Evolutionary conservation across 805 yeast species (phyloP), one percentile per base, ranked within the genome.

Genomic region (Vanderwaltozyma verrucispora): DNA sequence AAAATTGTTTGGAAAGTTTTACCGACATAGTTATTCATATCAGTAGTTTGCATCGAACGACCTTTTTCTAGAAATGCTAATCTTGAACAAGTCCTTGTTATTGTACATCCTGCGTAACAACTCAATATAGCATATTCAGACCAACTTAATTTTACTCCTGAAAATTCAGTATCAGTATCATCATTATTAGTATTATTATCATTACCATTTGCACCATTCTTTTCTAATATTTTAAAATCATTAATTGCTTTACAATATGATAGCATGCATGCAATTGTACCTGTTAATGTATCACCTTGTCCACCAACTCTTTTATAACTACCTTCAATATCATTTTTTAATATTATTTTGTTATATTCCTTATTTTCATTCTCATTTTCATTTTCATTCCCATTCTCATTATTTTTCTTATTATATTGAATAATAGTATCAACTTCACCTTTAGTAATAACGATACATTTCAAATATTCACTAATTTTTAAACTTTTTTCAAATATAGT

Each of bases 211-310:
- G 3, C 54, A 8, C 56, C 49, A 17, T 62, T 51, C 1, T 62
- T 53, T 15, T 63, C 70, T 1, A 69, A 79, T 50, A 2, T 65
- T 57, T 32, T 21, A 24, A 68, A 51, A 41, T 73, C 70, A 53
- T 83, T 80, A n/a, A 67, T 60, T 11, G 80, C 79, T 18, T 70
- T 53, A 5, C 82, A 75, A 94, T 95, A 89, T 5, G 85, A 83
- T 25, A 83, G 51, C 50, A 89, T 66, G 0, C 95, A 80, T 1
- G 88, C 87, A n/a, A 87, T 61, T 18, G 84, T 65, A 0, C 98
- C 98, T 1, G 89, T 74, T 28, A 92, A 58, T 0, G 96, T 82
- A 50, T 92, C 98, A 19, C 98, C 98, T 62, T 92, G 97, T 0
- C 98, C 98, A 11, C 96, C 96, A 7, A 84, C 94, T 37, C 98